Evolutionary conservation across 2,329 filamentous ascomycete species (phyloP), one percentile per base, ranked within the genome.

Genomic region (Cyclaneusma minus): DNA sequence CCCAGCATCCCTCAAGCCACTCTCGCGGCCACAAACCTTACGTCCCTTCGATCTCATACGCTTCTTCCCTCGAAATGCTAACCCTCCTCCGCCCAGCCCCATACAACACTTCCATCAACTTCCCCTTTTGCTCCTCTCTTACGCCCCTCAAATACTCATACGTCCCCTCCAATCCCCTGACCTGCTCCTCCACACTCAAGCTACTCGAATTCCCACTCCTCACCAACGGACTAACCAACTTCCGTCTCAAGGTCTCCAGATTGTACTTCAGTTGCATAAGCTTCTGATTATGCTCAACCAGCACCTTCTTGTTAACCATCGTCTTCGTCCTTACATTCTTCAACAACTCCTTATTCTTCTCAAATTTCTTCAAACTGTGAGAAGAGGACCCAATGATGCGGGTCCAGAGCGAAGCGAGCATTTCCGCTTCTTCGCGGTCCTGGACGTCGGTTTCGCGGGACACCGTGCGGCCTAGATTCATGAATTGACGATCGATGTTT

Each of bases 401-500:
- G 3, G 80, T 79, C 87, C 87, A 95, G 6, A 94, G 65, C 3
- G 73, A 77, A 3, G 76, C 75, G 22, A 94, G 72, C 42, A 89
- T 65, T 43, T 93, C 83, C 34, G 71, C 73, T 47, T 91, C 80
- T 16, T 73, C 61, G 21, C 76, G 73, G 35, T 93, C 82, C 46
- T 94, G 83, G 5, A 68, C 67, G 35, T 79, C 75, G 12, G 76
- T 71, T 54, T 94, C 85, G 41, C 83, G 80, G 29, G 81, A 76
- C 7, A 92, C 84, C 4, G 73, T 79, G 33, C 84, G 76, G 35
- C 82, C 82, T 1, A 94, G 64, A 48, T 89, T 91, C 34, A 84
- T 65, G 52, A 94, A 93, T 48, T 92, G 83, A 28, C 73, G 68
- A 53, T 95, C 87, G 39, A 94, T 84, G 32, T 74, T 69, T 48